Evolutionary conservation across 139 green algal species (phyloP).

Genomic region (Coelastrella sp.): DNA sequence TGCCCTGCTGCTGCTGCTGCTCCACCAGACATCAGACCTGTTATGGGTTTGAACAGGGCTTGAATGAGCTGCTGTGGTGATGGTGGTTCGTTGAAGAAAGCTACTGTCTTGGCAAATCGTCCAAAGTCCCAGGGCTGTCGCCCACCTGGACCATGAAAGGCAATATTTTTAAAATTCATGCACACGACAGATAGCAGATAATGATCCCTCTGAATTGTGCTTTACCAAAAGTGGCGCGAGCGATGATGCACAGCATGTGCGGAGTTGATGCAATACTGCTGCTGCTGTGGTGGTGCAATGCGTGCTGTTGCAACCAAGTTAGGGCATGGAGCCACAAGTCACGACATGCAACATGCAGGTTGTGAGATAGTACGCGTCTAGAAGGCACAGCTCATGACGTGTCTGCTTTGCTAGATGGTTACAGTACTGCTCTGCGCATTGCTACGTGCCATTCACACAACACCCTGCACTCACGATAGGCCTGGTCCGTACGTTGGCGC

Average conservation of each 20-base stretch:
- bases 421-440: neutral
- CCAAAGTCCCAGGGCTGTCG: conserved; percentile 76
- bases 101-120: conserved; percentile 77
- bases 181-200: neutral
- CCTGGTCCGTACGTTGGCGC: no score
- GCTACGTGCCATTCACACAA: neutral
- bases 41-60: neutral
- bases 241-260: no score
- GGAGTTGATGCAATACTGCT: no score
- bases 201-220: neutral
- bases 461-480: neutral
- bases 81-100: conserved; percentile 76
- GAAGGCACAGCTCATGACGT: no score
- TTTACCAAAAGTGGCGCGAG: neutral
- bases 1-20: conserved; percentile 32
- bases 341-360: no score
- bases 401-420: neutral
- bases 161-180: neutral
- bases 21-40: conserved; percentile 15
- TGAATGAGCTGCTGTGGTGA: neutral
- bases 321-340: no score
- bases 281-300: no score
- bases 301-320: no score
- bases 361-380: no score
- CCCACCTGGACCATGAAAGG: neutral